Evolutionary conservation across 768 basidiomycete genomes (phyloP).

Genomic region (Tylopilus felleus): DNA sequence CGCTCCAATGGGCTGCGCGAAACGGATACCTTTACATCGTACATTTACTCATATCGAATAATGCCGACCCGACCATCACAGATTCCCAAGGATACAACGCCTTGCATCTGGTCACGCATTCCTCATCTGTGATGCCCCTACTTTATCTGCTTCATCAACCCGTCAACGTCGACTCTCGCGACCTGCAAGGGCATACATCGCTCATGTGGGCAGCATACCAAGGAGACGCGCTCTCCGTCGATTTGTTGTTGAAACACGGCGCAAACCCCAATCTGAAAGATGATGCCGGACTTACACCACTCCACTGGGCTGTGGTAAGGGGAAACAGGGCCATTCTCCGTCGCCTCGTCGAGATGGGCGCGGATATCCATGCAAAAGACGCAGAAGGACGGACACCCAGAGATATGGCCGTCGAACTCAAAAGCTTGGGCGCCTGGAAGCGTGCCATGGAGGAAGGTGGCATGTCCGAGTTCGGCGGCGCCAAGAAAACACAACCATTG

Average conservation of each 20-base stretch:
- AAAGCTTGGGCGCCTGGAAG: slow-evolving; percentile 87
- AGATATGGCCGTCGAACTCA: slow-evolving; percentile 94
- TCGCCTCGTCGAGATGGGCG: slow-evolving; percentile 81
- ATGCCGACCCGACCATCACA: slow-evolving; percentile 86
- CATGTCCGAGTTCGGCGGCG: slow-evolving; percentile 74
- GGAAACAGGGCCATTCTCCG: slow-evolving; percentile 89
- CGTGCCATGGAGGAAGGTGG: slow-evolving; percentile 87
- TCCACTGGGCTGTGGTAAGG: slow-evolving; percentile 97
- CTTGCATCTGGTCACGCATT: slow-evolving; percentile 93
- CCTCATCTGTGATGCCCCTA: slow-evolving; percentile 90
- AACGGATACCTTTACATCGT: slow-evolving; percentile 96
- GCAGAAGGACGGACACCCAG: slow-evolving; percentile 81
- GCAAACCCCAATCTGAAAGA: slow-evolving; percentile 77
- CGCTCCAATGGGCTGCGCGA: slow-evolving; percentile 97
- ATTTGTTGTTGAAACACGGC: slow-evolving; percentile 82
- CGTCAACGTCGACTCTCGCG: slow-evolving; percentile 84
- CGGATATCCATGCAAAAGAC: slow-evolving; percentile 77
- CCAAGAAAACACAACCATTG: slow-evolving; percentile 61
- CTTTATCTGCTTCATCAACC: slow-evolving; percentile 92
- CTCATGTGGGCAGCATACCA: slow-evolving; percentile 99
- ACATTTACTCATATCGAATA: slow-evolving; percentile 84
- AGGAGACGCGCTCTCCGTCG: slow-evolving; percentile 93
- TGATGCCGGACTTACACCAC: slow-evolving; percentile 76
- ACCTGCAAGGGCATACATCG: slow-evolving; percentile 89
- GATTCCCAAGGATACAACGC: slow-evolving; percentile 97